These are phyloP conservation scores for Aspergillus latus DNA, from an alignment of 2,329 filamentous ascomycete species.

Conservation along the genomic window DNA sequence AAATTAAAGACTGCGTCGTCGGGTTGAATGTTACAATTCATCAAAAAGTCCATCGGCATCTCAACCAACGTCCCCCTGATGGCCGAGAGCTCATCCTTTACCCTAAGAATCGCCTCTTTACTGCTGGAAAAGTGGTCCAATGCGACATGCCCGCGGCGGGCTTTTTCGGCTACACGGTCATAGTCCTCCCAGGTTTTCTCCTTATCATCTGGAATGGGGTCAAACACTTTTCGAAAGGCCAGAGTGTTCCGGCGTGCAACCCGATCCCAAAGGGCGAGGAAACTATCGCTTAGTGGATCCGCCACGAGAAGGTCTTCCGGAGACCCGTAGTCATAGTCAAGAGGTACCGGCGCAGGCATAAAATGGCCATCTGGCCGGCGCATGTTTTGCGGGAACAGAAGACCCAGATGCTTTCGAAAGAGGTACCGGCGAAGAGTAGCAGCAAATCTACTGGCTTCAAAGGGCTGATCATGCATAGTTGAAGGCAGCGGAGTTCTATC, in stretches of 20 bases:
- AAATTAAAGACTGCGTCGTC: neutral
- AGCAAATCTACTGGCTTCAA: neutral
- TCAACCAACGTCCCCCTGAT: neutral
- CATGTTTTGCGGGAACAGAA: neutral
- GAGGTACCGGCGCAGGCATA: neutral
- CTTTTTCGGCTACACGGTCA: neutral
- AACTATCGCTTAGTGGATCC: neutral
- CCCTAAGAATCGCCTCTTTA: neutral
- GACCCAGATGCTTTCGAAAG: neutral
- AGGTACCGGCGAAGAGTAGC: neutral
- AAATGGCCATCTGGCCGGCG: neutral
- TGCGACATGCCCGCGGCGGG: neutral
- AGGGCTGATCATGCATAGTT: neutral
- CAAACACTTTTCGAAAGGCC: neutral
- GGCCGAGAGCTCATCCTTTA: neutral
- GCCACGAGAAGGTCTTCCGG: neutral
- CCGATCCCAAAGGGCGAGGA: neutral
- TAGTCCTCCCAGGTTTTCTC: neutral
- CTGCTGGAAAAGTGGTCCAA: neutral
- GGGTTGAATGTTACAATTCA: neutral
- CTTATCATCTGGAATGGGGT: neutral
- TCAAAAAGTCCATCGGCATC: conserved; percentile 1
- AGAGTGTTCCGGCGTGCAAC: neutral
- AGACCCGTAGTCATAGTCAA: neutral
- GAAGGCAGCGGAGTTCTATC: neutral